Percentiles rank a stretch among this genome's conserved stretches.
These are phyloP conservation scores for Hemileia vastatrix DNA, from an alignment of 1,284 basidiomycete species.

Conservation along the genomic window DNA sequence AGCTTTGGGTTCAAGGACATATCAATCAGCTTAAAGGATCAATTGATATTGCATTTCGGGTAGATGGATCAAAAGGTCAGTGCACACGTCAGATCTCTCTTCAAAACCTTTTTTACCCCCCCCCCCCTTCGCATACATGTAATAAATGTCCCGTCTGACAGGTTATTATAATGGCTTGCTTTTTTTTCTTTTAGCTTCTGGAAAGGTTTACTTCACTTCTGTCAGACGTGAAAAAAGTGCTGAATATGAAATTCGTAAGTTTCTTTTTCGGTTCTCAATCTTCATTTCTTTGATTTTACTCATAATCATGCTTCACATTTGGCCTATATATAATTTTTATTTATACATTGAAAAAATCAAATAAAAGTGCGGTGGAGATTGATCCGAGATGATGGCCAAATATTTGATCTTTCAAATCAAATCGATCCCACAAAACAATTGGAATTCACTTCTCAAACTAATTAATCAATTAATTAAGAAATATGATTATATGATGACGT, in stretches of 20 bases:
- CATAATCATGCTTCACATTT: not conserved
- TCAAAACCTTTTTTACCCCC: too few species aligned
- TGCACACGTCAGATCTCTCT: too few species aligned
- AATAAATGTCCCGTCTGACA: too few species aligned
- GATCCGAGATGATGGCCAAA: slow-evolving; percentile 18
- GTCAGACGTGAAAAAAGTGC: slow-evolving; percentile 12
- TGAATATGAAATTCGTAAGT: slow-evolving; percentile 13
- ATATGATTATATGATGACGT: too few species aligned
- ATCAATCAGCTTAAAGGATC: slow-evolving; percentile 19
- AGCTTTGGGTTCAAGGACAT: slow-evolving; percentile 19
- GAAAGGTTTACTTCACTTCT: slow-evolving; percentile 17
- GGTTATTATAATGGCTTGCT: not conserved
- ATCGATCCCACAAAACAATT: too few species aligned
- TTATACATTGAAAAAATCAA: too few species aligned
- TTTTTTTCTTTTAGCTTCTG: slow-evolving; percentile 7
- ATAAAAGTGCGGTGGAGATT: slow-evolving; percentile 23
- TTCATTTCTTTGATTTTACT: not conserved
- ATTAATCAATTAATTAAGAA: too few species aligned
- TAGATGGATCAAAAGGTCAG: slow-evolving; percentile 15
- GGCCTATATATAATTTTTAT: not conserved
- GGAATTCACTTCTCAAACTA: too few species aligned
- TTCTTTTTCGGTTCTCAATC: not conserved
- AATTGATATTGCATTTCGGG: slow-evolving; percentile 17
- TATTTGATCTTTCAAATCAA: slow-evolving; percentile 15
- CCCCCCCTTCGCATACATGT: too few species aligned